Percentiles rank a stretch among this genome's conserved stretches.
phyloP scores from a whole-genome alignment of 2,329 filamentous ascomycete species.

The Alternaria arbusti region DNA sequence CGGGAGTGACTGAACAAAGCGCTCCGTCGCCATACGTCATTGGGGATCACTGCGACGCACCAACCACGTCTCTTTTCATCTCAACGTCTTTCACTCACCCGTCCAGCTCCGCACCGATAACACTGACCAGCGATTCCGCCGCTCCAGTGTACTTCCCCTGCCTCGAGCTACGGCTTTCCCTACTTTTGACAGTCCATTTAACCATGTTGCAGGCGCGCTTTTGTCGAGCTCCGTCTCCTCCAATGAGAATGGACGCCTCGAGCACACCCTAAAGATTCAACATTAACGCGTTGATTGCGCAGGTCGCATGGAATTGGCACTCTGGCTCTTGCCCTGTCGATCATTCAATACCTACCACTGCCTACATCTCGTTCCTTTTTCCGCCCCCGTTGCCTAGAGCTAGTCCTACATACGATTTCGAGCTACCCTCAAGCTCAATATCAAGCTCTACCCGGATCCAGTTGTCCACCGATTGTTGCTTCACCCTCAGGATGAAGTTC shows the following conservation, averaged over 20 bases:
- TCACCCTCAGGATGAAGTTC: constrained; percentile 51
- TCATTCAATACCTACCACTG: constrained; percentile 13
- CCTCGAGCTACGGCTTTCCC: constrained; percentile 32
- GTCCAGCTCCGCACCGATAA: constrained; percentile 15
- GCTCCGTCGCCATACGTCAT: constrained; percentile 25
- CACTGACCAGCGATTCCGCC: constrained; percentile 29
- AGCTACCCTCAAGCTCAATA: not conserved
- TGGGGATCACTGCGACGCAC: constrained; percentile 14
- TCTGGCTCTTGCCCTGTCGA: constrained; percentile 12
- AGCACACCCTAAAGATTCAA: constrained; percentile 28
- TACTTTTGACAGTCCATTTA: constrained; percentile 39
- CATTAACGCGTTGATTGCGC: constrained; percentile 27
- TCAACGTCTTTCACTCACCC: constrained; percentile 14
- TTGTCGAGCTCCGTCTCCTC: constrained; percentile 31
- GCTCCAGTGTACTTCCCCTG: constrained; percentile 40
- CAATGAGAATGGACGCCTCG: constrained; percentile 40
- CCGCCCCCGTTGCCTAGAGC: constrained; percentile 15
- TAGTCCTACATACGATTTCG: not conserved
- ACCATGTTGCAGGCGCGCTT: constrained; percentile 42
- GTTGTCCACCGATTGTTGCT: not conserved
- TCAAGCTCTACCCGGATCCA: not conserved
- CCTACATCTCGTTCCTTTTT: constrained; percentile 19
- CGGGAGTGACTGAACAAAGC: not conserved
- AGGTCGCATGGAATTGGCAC: constrained; percentile 20
- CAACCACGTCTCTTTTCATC: constrained; percentile 19